A percentile compares a stretch with the other conserved stretches of the same genome.
These are phyloP conservation scores for Acer saccharum DNA, from an alignment of 345 rosid genomes.

Conservation along the genomic window DNA sequence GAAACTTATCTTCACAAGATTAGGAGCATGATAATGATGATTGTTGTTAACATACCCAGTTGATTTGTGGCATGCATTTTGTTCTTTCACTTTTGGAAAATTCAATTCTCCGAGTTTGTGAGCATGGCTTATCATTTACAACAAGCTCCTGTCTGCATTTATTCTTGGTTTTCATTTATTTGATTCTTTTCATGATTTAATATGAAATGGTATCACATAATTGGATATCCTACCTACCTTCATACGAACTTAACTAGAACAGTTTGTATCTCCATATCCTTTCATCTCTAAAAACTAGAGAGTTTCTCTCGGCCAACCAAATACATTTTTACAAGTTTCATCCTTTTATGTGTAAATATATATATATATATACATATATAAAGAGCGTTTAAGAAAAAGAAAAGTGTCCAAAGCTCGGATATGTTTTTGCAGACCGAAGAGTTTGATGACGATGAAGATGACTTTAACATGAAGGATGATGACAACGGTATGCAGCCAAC, in stretches of 20 bases:
- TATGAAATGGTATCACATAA: background rate
- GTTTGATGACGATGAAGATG: conserved; percentile 58
- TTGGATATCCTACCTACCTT: background rate
- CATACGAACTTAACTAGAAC: background rate
- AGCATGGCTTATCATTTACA: no score
- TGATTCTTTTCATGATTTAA: background rate
- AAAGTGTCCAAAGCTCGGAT: background rate
- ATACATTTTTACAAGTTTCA: no score
- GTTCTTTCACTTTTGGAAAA: no score
- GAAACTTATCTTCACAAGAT: background rate
- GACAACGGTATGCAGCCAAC: conserved; percentile 37
- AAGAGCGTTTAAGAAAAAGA: background rate
- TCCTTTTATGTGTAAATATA: background rate
- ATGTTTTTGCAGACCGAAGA: conserved; percentile 37
- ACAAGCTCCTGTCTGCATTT: background rate
- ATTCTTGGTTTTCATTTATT: background rate
- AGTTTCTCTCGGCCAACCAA: background rate
- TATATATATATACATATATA: no score
- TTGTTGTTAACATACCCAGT: background rate
- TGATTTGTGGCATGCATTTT: background rate
- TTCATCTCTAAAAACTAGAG: background rate
- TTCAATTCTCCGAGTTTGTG: no score
- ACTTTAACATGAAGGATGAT: conserved; percentile 41
- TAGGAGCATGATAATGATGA: background rate
- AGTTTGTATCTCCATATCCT: background rate